Evolutionary conservation across 768 basidiomycete species (phyloP).

Genomic region (Dacryopinax primogenitus): DNA sequence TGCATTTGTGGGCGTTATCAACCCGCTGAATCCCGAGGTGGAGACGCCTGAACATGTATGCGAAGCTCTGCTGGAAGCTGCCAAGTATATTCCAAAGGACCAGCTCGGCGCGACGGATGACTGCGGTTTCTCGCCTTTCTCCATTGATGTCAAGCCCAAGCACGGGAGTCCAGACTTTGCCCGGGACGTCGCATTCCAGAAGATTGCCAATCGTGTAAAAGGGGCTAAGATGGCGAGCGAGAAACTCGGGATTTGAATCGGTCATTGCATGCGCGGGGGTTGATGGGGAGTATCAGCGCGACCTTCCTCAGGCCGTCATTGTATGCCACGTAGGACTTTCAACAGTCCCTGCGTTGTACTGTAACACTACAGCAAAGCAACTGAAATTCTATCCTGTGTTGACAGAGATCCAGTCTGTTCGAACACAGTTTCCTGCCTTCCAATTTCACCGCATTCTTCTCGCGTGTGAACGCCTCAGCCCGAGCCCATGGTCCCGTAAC

Average conservation of each 20-base stretch:
- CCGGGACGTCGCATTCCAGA: not conserved
- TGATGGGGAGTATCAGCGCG: not conserved
- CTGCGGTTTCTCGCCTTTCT: constrained; percentile 5
- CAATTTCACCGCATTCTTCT: not conserved
- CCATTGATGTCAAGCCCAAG: not conserved
- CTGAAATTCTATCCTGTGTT: too few species aligned
- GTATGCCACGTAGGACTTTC: not conserved
- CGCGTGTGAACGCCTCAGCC: not conserved
- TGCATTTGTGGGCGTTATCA: not conserved
- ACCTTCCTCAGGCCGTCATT: not conserved
- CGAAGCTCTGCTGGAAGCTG: not conserved
- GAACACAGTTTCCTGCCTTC: not conserved
- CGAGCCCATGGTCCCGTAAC: constrained; percentile 7
- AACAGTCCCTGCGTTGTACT: not conserved
- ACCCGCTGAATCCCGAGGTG: constrained; percentile 1
- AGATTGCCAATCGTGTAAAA: constrained; percentile 5
- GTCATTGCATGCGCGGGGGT: not conserved
- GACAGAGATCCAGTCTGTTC: not conserved
- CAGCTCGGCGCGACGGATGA: constrained; percentile 6
- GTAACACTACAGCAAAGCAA: not conserved
- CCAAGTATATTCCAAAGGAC: not conserved
- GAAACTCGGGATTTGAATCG: not conserved
- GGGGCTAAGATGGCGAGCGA: constrained; percentile 5
- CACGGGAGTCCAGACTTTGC: not conserved
- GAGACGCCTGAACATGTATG: not conserved